phyloP scores from a whole-genome alignment of 1,139 yeast genomes.

The Candida pseudoviswanathii region DNA sequence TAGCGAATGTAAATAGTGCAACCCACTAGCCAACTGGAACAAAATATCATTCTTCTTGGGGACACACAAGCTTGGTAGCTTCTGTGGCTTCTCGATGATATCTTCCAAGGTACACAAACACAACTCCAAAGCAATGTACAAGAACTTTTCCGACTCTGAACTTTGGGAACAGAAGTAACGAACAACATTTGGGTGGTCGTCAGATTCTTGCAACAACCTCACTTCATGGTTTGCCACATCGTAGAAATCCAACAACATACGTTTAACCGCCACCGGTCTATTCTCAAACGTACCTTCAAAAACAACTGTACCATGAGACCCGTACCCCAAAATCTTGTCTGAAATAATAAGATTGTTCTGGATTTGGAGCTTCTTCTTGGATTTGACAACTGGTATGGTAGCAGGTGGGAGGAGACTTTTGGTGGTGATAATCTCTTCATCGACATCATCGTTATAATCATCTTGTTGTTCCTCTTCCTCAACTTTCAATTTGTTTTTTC shows the following conservation, averaged over 20 bases:
- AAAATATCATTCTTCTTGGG: conserved; percentile 51
- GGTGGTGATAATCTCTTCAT: conserved; percentile 28
- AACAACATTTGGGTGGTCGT: conserved; percentile 94
- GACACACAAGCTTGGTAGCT: conserved; percentile 30
- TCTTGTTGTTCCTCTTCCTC: conserved; percentile 15
- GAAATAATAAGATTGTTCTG: conserved; percentile 65
- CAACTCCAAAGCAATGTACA: conserved; percentile 90
- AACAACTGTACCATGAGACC: conserved; percentile 96
- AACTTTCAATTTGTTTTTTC: conserved; percentile 14
- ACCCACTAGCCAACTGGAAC: conserved; percentile 80
- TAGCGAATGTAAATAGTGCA: conserved; percentile 82
- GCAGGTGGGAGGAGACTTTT: conserved; percentile 31
- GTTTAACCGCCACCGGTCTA: conserved; percentile 92
- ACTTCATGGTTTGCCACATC: conserved; percentile 97
- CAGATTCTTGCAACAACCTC: conserved; percentile 84
- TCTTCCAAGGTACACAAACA: conserved; percentile 91
- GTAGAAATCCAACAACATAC: conserved; percentile 90
- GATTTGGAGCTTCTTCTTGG: conserved; percentile 39
- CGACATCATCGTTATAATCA: conserved; percentile 18
- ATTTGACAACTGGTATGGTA: conserved; percentile 18
- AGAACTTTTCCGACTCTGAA: conserved; percentile 67
- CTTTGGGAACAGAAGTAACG: conserved; percentile 91
- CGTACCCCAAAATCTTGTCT: conserved; percentile 82
- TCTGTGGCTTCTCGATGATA: conserved; percentile 60
- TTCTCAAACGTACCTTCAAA: conserved; percentile 87